These are phyloP conservation scores for Fusarium lateritium DNA, from an alignment of 2,329 filamentous ascomycete genomes.

Conservation along the genomic window DNA sequence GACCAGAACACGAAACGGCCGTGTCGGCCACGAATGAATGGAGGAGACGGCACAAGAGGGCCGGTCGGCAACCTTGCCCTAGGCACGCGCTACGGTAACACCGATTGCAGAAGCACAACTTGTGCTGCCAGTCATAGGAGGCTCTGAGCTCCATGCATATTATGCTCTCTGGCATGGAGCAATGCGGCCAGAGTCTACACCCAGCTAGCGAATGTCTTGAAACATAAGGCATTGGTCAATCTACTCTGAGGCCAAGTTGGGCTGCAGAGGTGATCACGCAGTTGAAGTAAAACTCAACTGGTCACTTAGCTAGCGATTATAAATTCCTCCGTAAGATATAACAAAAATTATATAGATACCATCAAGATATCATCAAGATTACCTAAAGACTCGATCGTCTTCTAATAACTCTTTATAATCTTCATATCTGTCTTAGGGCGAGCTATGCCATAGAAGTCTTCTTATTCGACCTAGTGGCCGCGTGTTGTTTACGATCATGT, in stretches of 20 bases:
- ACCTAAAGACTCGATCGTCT: too few species aligned
- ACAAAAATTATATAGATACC: too few species aligned
- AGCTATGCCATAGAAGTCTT: too few species aligned
- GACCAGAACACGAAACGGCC: slow-evolving; percentile 38
- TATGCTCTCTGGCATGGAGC: slow-evolving; percentile 25
- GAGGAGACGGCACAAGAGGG: slow-evolving; percentile 25
- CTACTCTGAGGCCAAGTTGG: slow-evolving; percentile 30
- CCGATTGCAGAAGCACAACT: slow-evolving; percentile 39
- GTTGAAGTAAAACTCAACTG: too few species aligned
- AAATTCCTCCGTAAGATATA: too few species aligned
- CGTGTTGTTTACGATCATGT: slow-evolving; percentile 15
- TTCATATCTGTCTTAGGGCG: too few species aligned
- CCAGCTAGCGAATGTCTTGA: slow-evolving; percentile 21
- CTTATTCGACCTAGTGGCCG: too few species aligned
- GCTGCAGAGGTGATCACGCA: slow-evolving; percentile 23
- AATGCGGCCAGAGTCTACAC: slow-evolving; percentile 18
- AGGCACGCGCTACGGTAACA: slow-evolving; percentile 40
- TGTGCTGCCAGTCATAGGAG: slow-evolving; percentile 35
- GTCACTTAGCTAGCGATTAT: too few species aligned
- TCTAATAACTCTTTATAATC: too few species aligned
- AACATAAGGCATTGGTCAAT: slow-evolving; percentile 21
- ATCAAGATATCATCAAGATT: too few species aligned
- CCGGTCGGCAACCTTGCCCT: slow-evolving; percentile 40
- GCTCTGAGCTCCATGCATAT: slow-evolving; percentile 32
- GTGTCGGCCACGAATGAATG: slow-evolving; percentile 34